phyloP scores from a whole-genome alignment of 768 basidiomycete genomes.

The Boletus speciosus region DNA sequence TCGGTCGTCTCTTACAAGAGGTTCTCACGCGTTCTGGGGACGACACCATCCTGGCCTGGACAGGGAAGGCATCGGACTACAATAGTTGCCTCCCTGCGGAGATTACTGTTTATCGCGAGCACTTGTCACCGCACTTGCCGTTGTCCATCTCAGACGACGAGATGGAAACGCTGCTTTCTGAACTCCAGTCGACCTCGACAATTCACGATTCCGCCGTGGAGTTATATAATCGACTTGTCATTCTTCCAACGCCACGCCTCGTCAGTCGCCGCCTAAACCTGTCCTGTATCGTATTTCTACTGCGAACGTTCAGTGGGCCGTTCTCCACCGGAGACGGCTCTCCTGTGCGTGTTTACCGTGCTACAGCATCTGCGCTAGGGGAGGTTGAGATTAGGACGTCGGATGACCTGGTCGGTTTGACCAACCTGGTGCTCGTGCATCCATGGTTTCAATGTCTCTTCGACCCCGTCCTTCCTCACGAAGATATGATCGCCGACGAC shows the following conservation, averaged over 20 bases:
- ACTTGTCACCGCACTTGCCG: constrained; percentile 4
- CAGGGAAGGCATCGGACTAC: constrained; percentile 17
- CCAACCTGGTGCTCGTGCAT: constrained; percentile 19
- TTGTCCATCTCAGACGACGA: constrained; percentile 3
- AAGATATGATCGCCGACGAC: constrained; percentile 18
- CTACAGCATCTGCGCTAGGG: constrained; percentile 9
- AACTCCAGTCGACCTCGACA: background rate
- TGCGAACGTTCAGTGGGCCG: constrained; percentile 10
- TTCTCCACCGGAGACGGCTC: background rate
- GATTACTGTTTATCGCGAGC: constrained; percentile 16
- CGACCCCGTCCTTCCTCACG: constrained; percentile 17
- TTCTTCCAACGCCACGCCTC: constrained; percentile 11
- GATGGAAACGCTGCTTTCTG: constrained; percentile 5
- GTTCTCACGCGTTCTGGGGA: constrained; percentile 18
- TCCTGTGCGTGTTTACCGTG: constrained; percentile 7
- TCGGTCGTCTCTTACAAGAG: constrained; percentile 20
- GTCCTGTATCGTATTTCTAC: constrained; percentile 12
- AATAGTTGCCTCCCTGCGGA: constrained; percentile 24
- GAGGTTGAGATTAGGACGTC: constrained; percentile 10
- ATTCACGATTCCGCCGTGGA: constrained; percentile 6
- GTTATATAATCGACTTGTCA: constrained; percentile 10
- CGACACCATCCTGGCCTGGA: constrained; percentile 14
- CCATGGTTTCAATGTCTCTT: constrained; percentile 16
- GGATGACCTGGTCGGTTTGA: constrained; percentile 2
- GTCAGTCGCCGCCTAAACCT: constrained; percentile 15